These are phyloP conservation scores for Bretschneidera sinensis DNA, from an alignment of 345 rosid species.

Conservation along the genomic window DNA sequence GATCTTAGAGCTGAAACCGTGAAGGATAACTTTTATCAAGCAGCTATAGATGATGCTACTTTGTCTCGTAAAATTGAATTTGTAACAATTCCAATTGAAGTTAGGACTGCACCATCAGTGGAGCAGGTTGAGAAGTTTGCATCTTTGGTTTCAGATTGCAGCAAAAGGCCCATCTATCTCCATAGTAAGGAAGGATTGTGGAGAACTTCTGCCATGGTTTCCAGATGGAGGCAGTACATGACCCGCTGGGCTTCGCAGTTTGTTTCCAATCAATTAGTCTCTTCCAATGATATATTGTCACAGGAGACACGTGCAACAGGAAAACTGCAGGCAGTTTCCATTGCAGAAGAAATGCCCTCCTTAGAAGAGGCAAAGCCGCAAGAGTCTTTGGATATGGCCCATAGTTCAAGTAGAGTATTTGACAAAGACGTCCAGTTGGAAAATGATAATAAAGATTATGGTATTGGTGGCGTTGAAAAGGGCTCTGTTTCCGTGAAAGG, in stretches of 20 bases:
- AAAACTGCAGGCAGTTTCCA: slow-evolving; percentile 17
- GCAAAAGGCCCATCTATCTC: slow-evolving; percentile 78
- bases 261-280: slow-evolving; percentile 12
- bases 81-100: slow-evolving; percentile 77
- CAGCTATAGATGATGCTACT: slow-evolving; percentile 57
- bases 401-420: slow-evolving; percentile 31
- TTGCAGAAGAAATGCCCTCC: slow-evolving; percentile 24
- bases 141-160: slow-evolving; percentile 59
- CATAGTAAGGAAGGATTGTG: slow-evolving; percentile 91
- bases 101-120: slow-evolving; percentile 73
- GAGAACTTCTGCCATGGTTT: slow-evolving; percentile 89
- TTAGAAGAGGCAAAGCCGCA: slow-evolving; percentile 29
- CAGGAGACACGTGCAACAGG: slow-evolving; percentile 18
- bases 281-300: slow-evolving; percentile 16
- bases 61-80: slow-evolving; percentile 50
- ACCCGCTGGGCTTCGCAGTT: slow-evolving; percentile 39
- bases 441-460: slow-evolving; percentile 23
- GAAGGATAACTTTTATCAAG: slow-evolving; percentile 77
- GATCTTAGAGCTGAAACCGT: slow-evolving; percentile 79
- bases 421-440: slow-evolving; percentile 20
- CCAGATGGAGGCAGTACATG: slow-evolving; percentile 94
- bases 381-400: slow-evolving; percentile 27
- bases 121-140: slow-evolving; percentile 95
- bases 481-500: slow-evolving; percentile 24
- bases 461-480: slow-evolving; percentile 20